Conservation (phyloP, 1,284 basidiomycete genomes). For the Ustilago xerochloae region DNA sequence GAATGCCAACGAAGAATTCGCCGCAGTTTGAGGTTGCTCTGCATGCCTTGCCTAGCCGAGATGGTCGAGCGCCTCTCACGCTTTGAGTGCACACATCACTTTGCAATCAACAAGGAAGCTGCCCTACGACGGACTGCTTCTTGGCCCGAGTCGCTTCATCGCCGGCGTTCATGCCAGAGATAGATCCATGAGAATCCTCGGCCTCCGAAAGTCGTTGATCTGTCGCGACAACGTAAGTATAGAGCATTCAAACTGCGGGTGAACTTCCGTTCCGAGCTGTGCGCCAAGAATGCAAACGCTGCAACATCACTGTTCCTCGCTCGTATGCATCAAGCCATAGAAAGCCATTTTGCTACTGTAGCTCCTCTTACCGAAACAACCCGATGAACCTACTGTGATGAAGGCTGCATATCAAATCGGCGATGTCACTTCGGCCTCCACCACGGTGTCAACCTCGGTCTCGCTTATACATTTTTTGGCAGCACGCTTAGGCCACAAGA, state of each 20-base stretch:
- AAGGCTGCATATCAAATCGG: background rate
- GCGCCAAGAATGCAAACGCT: background rate
- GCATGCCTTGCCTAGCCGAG: conserved; percentile 3
- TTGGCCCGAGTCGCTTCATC: background rate
- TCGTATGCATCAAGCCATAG: no score
- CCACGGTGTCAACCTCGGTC: background rate
- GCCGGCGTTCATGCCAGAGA: background rate
- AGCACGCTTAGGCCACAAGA: background rate
- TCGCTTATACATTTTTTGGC: no score
- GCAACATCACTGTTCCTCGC: background rate
- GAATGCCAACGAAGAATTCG: background rate
- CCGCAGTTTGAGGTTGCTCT: background rate
- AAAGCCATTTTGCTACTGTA: background rate
- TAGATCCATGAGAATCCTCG: background rate
- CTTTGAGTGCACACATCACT: background rate
- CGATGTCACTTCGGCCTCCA: conserved; percentile 1
- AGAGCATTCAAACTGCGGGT: no score
- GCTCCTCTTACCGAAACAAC: background rate
- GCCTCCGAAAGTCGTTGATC: background rate
- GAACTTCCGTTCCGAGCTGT: background rate
- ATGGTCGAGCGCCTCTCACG: background rate
- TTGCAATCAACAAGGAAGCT: background rate
- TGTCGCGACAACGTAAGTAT: no score
- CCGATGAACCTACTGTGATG: background rate
- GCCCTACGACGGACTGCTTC: no score